Conservation (phyloP, 1,139 yeast species). For the Geotrichum restrictum region DNA sequence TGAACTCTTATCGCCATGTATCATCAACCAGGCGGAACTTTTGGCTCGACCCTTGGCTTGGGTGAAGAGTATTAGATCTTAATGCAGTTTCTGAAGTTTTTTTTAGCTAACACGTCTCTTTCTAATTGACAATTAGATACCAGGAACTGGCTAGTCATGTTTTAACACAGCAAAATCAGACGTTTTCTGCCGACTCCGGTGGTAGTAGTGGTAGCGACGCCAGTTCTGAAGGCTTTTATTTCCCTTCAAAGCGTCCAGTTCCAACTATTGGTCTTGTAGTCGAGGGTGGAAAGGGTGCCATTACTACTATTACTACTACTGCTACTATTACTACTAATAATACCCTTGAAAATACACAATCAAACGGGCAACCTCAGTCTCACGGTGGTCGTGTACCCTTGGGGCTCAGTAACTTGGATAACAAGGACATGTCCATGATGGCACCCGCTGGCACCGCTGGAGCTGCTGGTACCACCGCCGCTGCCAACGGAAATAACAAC, state of each 20-base stretch:
- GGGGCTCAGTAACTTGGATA: conserved; percentile 8
- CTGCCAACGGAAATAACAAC: too few species aligned
- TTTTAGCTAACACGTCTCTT: conserved; percentile 2
- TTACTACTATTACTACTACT: too few species aligned
- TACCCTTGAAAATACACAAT: conserved; percentile 1
- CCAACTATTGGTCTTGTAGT: not conserved
- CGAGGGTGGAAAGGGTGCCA: not conserved
- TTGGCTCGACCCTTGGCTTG: conserved; percentile 13
- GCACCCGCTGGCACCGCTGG: not conserved
- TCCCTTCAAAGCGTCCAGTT: conserved; percentile 11
- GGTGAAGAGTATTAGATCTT: conserved; percentile 9
- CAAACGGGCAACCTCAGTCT: not conserved
- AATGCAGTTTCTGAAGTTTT: not conserved
- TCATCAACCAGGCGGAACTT: conserved; percentile 7
- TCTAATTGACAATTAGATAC: not conserved
- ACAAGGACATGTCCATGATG: not conserved
- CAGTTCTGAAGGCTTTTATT: conserved; percentile 22
- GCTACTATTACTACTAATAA: not conserved
- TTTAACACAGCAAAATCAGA: not conserved
- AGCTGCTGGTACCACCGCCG: too few species aligned
- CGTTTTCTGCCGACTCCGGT: conserved; percentile 20
- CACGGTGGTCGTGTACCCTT: conserved; percentile 2
- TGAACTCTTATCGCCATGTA: conserved; percentile 5
- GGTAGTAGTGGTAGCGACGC: conserved; percentile 12
- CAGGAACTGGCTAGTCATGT: too few species aligned